Conservation (phyloP, 2,329 filamentous ascomycete species). For the Colletotrichum musae region DNA sequence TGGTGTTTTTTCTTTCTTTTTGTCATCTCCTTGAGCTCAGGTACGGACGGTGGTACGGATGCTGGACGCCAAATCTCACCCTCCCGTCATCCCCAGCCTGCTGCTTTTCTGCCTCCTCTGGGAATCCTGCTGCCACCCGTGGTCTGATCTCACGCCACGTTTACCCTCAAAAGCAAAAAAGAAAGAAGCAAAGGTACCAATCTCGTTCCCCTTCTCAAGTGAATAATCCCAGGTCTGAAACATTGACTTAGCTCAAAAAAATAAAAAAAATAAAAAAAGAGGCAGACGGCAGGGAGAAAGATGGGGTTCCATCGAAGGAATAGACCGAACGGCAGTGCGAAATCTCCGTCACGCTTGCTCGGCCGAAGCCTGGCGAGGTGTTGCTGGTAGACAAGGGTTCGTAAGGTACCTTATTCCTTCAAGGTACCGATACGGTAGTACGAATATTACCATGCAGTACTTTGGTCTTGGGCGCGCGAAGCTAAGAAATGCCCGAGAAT, state of each 20-base stretch:
- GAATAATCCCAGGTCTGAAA: constrained; percentile 36
- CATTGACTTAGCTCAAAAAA: constrained; percentile 25
- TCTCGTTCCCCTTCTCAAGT: constrained; percentile 28
- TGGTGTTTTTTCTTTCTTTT: too few species aligned
- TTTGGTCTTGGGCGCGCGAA: constrained; percentile 8
- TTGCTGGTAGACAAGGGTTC: too few species aligned
- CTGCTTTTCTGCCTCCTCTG: too few species aligned
- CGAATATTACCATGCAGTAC: too few species aligned
- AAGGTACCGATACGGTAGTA: too few species aligned
- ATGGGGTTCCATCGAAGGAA: not conserved
- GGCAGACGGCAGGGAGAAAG: too few species aligned
- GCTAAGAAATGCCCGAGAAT: constrained; percentile 12
- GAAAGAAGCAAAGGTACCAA: not conserved
- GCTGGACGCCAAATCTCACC: not conserved
- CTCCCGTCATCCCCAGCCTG: not conserved
- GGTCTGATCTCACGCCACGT: constrained; percentile 1
- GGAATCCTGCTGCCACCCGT: not conserved
- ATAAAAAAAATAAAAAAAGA: too few species aligned
- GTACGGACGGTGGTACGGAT: too few species aligned
- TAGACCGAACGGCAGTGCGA: not conserved
- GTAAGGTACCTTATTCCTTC: too few species aligned
- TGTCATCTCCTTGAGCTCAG: too few species aligned
- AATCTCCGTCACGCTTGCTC: constrained; percentile 4
- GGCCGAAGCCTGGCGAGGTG: not conserved
- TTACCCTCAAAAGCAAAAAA: not conserved